phyloP scores from a whole-genome alignment of 495 filamentous ascomycete genomes.

The Neurospora hispaniola region DNA sequence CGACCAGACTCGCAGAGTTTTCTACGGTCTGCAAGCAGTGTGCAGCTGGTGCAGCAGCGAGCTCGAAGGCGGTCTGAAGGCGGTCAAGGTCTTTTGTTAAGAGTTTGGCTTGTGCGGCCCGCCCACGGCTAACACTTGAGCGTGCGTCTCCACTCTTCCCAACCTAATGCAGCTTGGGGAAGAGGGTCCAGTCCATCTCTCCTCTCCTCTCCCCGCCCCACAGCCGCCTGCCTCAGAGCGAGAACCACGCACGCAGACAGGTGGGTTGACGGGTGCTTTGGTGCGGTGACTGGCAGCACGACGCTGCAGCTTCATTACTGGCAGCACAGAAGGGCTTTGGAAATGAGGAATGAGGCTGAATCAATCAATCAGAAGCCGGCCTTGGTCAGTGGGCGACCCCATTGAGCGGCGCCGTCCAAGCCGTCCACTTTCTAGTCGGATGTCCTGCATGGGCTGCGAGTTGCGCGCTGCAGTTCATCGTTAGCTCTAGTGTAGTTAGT shows the following conservation, averaged over 20 bases:
- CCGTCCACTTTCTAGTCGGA: not conserved
- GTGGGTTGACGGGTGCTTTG: not conserved
- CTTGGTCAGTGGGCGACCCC: slow-evolving; percentile 7
- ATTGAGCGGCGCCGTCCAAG: not conserved
- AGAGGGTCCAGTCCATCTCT: not conserved
- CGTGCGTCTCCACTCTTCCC: not conserved
- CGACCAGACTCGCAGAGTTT: not conserved
- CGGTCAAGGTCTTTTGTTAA: not conserved
- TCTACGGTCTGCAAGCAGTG: not conserved
- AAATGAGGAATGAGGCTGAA: slow-evolving; percentile 23
- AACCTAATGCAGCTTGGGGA: not conserved
- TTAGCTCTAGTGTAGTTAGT: not conserved
- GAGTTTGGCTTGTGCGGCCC: not conserved
- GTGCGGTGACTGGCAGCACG: not conserved
- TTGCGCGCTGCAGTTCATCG: not conserved
- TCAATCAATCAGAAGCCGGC: slow-evolving; percentile 13
- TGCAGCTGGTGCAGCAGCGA: not conserved
- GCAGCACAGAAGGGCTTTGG: not conserved
- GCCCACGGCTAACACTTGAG: not conserved
- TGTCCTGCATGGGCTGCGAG: slow-evolving; percentile 1
- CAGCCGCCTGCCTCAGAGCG: not conserved
- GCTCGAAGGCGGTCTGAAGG: not conserved
- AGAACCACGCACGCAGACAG: not conserved
- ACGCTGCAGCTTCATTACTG: not conserved
- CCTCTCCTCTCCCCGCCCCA: not conserved